Evolutionary conservation across 176 grass and related monocot species (phyloP).

Genomic region (Oryza meyeriana): DNA sequence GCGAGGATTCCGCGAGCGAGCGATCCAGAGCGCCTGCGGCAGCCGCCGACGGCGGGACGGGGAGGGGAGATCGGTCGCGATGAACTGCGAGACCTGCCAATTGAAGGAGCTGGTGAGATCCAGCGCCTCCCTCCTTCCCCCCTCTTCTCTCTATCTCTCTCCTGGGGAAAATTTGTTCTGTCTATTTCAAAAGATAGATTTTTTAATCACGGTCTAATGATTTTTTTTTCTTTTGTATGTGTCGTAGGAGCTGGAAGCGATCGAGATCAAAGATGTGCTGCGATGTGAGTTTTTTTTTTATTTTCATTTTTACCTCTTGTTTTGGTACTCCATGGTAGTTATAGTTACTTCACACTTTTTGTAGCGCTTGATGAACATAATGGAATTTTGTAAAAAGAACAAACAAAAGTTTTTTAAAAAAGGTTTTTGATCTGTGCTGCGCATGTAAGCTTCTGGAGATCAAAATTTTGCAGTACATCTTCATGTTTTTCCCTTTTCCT

Average conservation of each 20-base stretch:
- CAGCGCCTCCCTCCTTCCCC: not conserved
- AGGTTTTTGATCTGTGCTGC: not conserved
- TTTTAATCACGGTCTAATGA: not conserved
- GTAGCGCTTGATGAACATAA: not conserved
- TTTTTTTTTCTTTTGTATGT: not conserved
- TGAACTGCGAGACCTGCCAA: constrained; percentile 35
- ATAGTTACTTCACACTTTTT: not conserved
- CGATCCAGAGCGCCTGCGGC: no score
- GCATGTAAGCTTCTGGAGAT: not conserved
- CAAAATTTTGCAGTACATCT: not conserved
- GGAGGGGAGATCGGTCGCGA: not conserved
- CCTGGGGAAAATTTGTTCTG: no score
- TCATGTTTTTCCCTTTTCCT: not conserved
- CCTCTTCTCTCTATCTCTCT: no score
- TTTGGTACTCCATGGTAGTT: no score
- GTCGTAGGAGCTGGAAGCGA: not conserved
- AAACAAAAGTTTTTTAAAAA: not conserved
- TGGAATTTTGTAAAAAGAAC: not conserved
- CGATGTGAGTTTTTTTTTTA: not conserved
- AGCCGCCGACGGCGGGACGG: no score
- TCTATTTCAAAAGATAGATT: not conserved
- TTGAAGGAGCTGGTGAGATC: constrained; percentile 24
- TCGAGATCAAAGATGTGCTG: constrained; percentile 5
- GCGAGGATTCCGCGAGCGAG: not conserved
- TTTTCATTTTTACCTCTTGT: not conserved